Evolutionary conservation across 129 eudicot genomes (phyloP).

Genomic region (Lactuca sativa): DNA sequence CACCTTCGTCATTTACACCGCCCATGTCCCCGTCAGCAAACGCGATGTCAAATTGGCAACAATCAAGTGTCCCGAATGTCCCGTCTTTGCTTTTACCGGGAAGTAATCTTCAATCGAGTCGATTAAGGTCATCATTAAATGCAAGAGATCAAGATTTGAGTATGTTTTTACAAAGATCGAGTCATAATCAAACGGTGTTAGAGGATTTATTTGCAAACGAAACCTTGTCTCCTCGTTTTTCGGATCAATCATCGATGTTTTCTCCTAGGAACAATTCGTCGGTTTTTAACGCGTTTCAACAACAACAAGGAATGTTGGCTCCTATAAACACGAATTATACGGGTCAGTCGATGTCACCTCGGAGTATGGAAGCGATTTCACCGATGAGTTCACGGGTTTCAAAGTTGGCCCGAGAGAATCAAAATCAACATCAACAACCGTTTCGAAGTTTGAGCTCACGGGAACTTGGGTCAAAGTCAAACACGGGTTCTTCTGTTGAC

Average conservation of each 20-base stretch:
- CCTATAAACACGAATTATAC: slow-evolving; percentile 71
- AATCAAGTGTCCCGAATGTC: slow-evolving; percentile 61
- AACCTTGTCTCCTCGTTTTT: slow-evolving; percentile 56
- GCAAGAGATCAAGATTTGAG: slow-evolving; percentile 63
- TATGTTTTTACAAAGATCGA: slow-evolving; percentile 47
- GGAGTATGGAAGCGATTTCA: slow-evolving; percentile 69
- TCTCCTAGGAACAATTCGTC: slow-evolving; percentile 63
- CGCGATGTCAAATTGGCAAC: slow-evolving; percentile 56
- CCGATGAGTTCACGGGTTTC: slow-evolving; percentile 69
- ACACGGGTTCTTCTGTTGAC: slow-evolving; percentile 31
- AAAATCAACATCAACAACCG: slow-evolving; percentile 48
- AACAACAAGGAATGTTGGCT: slow-evolving; percentile 64
- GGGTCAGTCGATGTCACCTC: slow-evolving; percentile 76
- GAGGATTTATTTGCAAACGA: slow-evolving; percentile 68
- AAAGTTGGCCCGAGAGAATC: slow-evolving; percentile 57
- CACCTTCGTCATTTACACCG: slow-evolving; percentile 64
- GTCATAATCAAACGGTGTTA: slow-evolving; percentile 40
- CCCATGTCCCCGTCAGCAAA: slow-evolving; percentile 74
- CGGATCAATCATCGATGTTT: slow-evolving; percentile 57
- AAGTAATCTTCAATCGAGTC: slow-evolving; percentile 71
- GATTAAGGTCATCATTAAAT: slow-evolving; percentile 66
- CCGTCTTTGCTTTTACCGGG: slow-evolving; percentile 74
- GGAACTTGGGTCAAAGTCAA: slow-evolving; percentile 58
- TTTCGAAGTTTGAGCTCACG: slow-evolving; percentile 85
- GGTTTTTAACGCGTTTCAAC: slow-evolving; percentile 70